Evolutionary conservation across 805 yeast genomes (phyloP), one percentile per base, ranked within the genome.

Genomic region (Tetrapisispora pingtungensis): DNA sequence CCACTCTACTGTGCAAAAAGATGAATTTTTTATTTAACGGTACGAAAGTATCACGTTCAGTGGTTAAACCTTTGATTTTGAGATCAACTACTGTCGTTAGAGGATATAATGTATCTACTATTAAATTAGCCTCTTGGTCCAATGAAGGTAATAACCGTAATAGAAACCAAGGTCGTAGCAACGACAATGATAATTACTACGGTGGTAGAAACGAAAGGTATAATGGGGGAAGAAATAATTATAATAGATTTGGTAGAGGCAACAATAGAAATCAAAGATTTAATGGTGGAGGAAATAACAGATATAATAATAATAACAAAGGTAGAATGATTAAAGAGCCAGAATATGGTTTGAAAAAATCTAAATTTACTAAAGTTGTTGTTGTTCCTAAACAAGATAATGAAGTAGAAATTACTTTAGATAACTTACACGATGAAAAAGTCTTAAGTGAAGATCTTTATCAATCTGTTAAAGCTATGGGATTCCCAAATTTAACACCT

Each of bases 401-500:
- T 30, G 44, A 41, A 1, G 47, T 39, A 26, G 57, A 54, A 19
- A 49, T 58, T 1, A 61, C 66, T n/a, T 41, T 62, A 15, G 57
- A 55, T 35, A 49, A 53, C n/a, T 49, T 67, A 4, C 41, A 52
- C 22, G 59, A 61, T 2, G 59, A 60, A 8, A 58, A 57, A 1
- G 37, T 62, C 14, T 49, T 69, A 26, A 57, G 62, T 36, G 43
- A 43, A 7, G 56, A 49, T 14, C 38, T 69, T 12, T 59, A 55
- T 33, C 50, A 60, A 26, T 70, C 77, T 10, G 55, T 74, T 18
- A 54, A 55, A 4, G 56, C 61, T 15, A 66, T 75, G 47, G 74
- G 77, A 2, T 78, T 73, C 54, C 61, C 61, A 7, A 67, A 70
- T 12, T 69, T 84, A 52, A 84, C 93, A 1, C 75, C 80, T 3